These are phyloP conservation scores for Elymus sibiricus DNA, from an alignment of 176 grass and related monocot species.

Conservation along the genomic window DNA sequence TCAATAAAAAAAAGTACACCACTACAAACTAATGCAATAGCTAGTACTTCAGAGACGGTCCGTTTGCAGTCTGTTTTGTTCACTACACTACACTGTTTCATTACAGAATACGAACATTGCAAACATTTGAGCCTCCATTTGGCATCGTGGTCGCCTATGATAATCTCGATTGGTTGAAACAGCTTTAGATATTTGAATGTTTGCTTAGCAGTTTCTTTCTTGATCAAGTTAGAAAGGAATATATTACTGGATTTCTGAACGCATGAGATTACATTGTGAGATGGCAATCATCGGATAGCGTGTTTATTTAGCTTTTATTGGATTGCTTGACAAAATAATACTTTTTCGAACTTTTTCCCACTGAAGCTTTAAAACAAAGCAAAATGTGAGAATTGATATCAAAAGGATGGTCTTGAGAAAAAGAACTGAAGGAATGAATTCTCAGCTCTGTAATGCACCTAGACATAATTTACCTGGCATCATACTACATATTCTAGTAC, in stretches of 20 bases:
- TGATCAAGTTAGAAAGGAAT: background rate
- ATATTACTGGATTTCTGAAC: background rate
- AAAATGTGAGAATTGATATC: background rate
- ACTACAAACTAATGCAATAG: background rate
- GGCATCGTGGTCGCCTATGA: background rate
- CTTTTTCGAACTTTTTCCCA: background rate
- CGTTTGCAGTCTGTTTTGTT: background rate
- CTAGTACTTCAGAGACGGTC: background rate
- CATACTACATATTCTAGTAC: constrained; percentile 14
- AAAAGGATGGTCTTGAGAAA: background rate
- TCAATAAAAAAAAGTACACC: too few species aligned
- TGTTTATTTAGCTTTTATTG: background rate
- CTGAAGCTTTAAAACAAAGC: background rate
- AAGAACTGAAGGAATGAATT: background rate
- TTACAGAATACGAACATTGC: background rate
- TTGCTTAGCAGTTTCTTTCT: background rate
- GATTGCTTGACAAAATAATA: background rate
- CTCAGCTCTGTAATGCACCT: background rate
- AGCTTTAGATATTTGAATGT: background rate
- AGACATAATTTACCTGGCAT: constrained; percentile 14
- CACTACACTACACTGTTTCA: background rate
- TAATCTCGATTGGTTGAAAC: background rate
- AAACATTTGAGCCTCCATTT: background rate
- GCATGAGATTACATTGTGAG: background rate
- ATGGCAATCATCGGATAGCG: background rate